phyloP scores from a whole-genome alignment of 495 filamentous ascomycete species.

The Aspergillus bertholletiae region DNA sequence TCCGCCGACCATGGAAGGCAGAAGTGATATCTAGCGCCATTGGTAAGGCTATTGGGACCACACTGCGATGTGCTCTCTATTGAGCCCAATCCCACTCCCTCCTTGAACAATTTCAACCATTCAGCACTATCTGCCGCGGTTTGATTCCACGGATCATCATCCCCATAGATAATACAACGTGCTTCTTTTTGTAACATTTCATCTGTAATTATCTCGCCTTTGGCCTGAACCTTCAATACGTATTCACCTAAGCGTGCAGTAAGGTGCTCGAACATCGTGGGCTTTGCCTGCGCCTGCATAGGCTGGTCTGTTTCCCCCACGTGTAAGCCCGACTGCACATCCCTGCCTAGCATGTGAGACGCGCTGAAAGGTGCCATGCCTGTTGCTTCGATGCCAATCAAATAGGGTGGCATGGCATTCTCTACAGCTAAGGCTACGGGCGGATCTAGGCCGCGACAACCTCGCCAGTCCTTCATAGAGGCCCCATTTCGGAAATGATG shows the following conservation, averaged over 20 bases:
- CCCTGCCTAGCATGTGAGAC: not conserved
- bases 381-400: constrained; percentile 19
- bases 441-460: constrained; percentile 62
- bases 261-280: constrained; percentile 4
- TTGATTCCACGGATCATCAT: constrained; percentile 61
- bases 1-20: constrained; percentile 5
- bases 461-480: constrained; percentile 64
- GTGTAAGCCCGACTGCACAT: not conserved
- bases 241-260: constrained; percentile 36
- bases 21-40: not conserved
- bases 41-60: too few relatives aligned
- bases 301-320: too few relatives aligned
- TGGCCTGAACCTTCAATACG: constrained; percentile 30
- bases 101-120: constrained; percentile 58
- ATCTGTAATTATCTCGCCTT: constrained; percentile 45
- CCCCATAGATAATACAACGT: constrained; percentile 55
- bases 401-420: constrained; percentile 59
- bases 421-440: constrained; percentile 59
- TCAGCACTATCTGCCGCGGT: constrained; percentile 55
- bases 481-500: constrained; percentile 59
- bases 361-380: constrained; percentile 19
- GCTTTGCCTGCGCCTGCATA: not conserved
- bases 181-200: constrained; percentile 52
- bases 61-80: not conserved
- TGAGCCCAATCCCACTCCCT: constrained; percentile 15